phyloP scores from a whole-genome alignment of 177 flowering plant genomes.

The Vitis hybrid region DNA sequence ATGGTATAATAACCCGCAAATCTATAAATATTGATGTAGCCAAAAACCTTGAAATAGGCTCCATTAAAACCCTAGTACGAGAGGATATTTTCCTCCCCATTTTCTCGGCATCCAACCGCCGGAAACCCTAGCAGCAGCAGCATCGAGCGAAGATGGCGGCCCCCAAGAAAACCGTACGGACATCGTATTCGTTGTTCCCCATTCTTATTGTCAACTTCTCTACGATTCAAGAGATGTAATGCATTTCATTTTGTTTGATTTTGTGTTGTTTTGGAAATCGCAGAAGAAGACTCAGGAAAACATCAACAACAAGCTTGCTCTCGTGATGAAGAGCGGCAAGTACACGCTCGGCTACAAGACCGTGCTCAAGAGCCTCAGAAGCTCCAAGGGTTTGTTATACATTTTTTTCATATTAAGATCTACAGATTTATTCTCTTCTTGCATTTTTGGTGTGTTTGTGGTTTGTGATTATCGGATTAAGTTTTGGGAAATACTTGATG shows the following conservation, averaged over 20 bases:
- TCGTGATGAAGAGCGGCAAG: constrained; percentile 56
- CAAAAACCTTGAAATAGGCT: too few relatives aligned
- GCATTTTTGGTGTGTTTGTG: too few relatives aligned
- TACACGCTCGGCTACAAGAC: constrained; percentile 74
- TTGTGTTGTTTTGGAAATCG: neutral
- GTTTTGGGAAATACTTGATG: too few relatives aligned
- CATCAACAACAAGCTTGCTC: constrained; percentile 39
- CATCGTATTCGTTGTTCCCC: too few relatives aligned
- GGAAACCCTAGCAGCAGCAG: too few relatives aligned
- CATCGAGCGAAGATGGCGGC: constrained; percentile 7
- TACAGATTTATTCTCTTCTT: neutral
- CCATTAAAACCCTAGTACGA: too few relatives aligned
- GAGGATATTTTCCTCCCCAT: too few relatives aligned
- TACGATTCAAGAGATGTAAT: neutral
- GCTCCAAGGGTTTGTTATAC: constrained; percentile 39
- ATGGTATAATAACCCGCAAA: too few relatives aligned
- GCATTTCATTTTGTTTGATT: neutral
- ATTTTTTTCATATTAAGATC: too few relatives aligned
- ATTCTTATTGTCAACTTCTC: accelerated
- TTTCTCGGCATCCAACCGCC: too few relatives aligned
- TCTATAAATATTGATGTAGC: too few relatives aligned
- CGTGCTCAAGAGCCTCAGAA: constrained; percentile 56
- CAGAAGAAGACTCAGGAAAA: constrained; percentile 42
- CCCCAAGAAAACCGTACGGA: constrained; percentile 11
- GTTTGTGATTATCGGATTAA: too few relatives aligned